phyloP scores from a whole-genome alignment of 208 protist species.

The Jaenimonas drosophilae region DNA sequence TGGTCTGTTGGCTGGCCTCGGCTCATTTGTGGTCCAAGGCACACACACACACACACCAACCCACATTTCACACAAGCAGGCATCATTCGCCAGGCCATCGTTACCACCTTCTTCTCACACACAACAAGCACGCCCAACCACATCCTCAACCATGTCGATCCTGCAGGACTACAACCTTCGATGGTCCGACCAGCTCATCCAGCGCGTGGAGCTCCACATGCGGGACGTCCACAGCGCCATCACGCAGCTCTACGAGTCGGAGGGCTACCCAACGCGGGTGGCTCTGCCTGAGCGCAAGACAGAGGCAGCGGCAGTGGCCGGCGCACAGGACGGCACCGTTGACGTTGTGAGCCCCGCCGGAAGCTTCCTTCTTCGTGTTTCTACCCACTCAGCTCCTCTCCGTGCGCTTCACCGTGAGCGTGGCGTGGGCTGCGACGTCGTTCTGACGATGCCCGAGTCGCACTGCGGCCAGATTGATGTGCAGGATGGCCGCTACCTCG shows the following conservation, averaged over 20 bases:
- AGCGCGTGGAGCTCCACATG: conserved; percentile 51
- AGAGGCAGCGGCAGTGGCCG: background rate
- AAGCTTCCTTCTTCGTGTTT: conserved; percentile 76
- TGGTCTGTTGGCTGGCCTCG: too few species aligned
- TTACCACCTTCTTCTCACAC: conserved; percentile 3
- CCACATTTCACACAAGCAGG: background rate
- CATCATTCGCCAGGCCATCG: background rate
- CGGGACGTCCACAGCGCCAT: conserved; percentile 59
- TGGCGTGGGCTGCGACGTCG: conserved; percentile 66
- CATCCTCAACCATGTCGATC: conserved; percentile 28
- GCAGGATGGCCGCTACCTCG: conserved; percentile 59
- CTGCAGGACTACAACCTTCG: conserved; percentile 59
- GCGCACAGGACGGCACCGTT: conserved; percentile 5
- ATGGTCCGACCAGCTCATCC: conserved; percentile 68
- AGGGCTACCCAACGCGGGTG: conserved; percentile 24
- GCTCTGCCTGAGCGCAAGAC: background rate
- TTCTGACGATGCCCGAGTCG: conserved; percentile 41
- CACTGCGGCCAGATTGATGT: conserved; percentile 55
- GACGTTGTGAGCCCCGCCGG: conserved; percentile 46
- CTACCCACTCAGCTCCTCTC: conserved; percentile 54
- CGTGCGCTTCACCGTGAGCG: conserved; percentile 28
- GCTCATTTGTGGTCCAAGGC: too few species aligned
- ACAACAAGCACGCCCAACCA: conserved; percentile 1
- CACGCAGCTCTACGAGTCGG: conserved; percentile 46
- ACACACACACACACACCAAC: background rate